Conservation (phyloP, 257 asterid species). For the Solanum bulbocastanum region DNA sequence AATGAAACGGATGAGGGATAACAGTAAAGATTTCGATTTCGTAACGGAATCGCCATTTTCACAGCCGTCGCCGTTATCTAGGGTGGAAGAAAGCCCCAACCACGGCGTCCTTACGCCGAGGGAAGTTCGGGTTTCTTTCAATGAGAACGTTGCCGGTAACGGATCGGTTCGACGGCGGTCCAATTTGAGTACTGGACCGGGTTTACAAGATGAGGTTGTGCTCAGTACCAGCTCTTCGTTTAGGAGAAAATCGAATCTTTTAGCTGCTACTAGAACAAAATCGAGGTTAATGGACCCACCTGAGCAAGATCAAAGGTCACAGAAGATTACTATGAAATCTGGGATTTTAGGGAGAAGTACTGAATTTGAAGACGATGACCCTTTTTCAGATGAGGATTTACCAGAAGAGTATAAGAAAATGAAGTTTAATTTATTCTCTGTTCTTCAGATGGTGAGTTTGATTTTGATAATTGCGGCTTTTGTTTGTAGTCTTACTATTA, state of each 20-base stretch:
- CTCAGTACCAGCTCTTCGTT: slow-evolving; percentile 46
- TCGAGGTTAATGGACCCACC: slow-evolving; percentile 67
- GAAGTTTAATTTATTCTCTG: slow-evolving; percentile 37
- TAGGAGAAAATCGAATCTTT: slow-evolving; percentile 36
- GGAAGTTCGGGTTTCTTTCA: slow-evolving; percentile 45
- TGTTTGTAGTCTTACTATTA: slow-evolving; percentile 37
- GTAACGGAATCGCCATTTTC: slow-evolving; percentile 28
- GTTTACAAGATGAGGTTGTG: slow-evolving; percentile 42
- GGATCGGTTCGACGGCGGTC: slow-evolving; percentile 44
- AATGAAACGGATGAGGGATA: slow-evolving; percentile 7
- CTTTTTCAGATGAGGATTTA: slow-evolving; percentile 65
- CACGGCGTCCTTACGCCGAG: slow-evolving; percentile 25
- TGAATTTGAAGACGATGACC: slow-evolving; percentile 75
- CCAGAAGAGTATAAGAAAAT: slow-evolving; percentile 63
- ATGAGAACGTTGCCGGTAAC: slow-evolving; percentile 2
- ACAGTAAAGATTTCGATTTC: slow-evolving; percentile 31
- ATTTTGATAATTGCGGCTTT: slow-evolving; percentile 40
- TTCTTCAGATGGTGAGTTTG: slow-evolving; percentile 50
- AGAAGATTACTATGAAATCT: slow-evolving; percentile 25
- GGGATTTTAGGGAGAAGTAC: slow-evolving; percentile 36
- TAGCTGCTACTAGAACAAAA: slow-evolving; percentile 28
- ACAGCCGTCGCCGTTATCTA: slow-evolving; percentile 31
- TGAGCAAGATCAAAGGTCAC: slow-evolving; percentile 27
- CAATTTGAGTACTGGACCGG: slow-evolving; percentile 14
- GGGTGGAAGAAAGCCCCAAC: slow-evolving; percentile 42